Percentiles rank a stretch among this genome's conserved stretches.
These are phyloP conservation scores for Trifolium repens DNA, from an alignment of 306 rosid genomes.

Conservation along the genomic window DNA sequence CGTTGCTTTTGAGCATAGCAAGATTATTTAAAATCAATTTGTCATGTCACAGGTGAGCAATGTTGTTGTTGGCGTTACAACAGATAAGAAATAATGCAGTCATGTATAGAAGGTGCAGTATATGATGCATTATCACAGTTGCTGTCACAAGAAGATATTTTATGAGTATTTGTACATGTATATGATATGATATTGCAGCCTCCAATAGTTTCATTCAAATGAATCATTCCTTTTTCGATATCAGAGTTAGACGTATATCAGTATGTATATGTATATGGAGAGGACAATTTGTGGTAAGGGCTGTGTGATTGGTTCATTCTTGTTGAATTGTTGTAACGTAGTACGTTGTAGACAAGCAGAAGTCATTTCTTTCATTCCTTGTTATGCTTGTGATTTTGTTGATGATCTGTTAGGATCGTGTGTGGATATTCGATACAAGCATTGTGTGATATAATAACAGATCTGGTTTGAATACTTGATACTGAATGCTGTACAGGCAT, in stretches of 20 bases:
- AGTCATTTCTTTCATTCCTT: slow-evolving; percentile 28
- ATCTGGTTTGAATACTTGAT: slow-evolving; percentile 20
- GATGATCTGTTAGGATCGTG: slow-evolving; percentile 22
- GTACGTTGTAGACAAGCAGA: slow-evolving; percentile 35
- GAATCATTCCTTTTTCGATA: slow-evolving; percentile 29
- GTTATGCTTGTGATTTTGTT: slow-evolving; percentile 31
- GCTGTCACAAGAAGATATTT: slow-evolving; percentile 33
- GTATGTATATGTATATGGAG: slow-evolving; percentile 46
- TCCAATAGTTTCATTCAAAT: slow-evolving; percentile 32
- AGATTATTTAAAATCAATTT: slow-evolving; percentile 21
- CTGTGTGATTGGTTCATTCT: slow-evolving; percentile 51
- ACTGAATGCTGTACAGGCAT: neutral
- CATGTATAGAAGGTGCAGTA: slow-evolving; percentile 28
- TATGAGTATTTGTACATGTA: slow-evolving; percentile 47
- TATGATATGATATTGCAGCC: slow-evolving; percentile 26
- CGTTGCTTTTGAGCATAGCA: slow-evolving; percentile 18
- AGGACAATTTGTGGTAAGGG: slow-evolving; percentile 34
- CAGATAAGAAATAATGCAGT: slow-evolving; percentile 69
- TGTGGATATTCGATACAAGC: slow-evolving; percentile 29
- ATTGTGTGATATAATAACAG: slow-evolving; percentile 12
- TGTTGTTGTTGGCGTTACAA: slow-evolving; percentile 93
- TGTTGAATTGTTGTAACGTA: slow-evolving; percentile 23
- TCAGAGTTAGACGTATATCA: slow-evolving; percentile 38
- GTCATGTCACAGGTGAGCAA: slow-evolving; percentile 85
- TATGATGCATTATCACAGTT: slow-evolving; percentile 42